phyloP scores from a whole-genome alignment of 208 protist species.

The Naegleria fowleri region DNA sequence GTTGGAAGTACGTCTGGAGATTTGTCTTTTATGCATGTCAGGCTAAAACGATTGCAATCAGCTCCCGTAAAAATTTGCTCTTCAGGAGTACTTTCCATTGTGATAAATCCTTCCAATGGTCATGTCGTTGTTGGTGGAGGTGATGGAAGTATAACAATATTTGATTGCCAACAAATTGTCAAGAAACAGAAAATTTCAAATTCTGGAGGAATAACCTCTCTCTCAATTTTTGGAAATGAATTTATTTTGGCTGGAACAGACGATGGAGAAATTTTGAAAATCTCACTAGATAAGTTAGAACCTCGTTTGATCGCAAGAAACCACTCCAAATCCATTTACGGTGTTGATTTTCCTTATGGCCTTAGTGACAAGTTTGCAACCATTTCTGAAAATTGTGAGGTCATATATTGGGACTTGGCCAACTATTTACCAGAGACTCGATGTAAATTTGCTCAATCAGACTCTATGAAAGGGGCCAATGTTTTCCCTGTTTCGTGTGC shows the following conservation, averaged over 20 bases:
- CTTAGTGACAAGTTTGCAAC: conserved; percentile 44
- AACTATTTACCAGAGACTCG: conserved; percentile 28
- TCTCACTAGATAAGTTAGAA: not conserved
- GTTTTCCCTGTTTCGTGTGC: not conserved
- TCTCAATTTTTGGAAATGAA: not conserved
- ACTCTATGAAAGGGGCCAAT: not conserved
- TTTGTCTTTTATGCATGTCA: conserved; percentile 40
- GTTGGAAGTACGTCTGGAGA: conserved; percentile 45
- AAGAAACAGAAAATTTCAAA: not conserved
- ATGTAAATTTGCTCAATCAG: not conserved
- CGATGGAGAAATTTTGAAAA: conserved; percentile 31
- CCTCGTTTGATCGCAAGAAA: not conserved
- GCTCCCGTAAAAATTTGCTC: conserved; percentile 34
- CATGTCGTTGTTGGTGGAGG: conserved; percentile 34
- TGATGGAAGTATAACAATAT: conserved; percentile 31
- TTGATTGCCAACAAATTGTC: conserved; percentile 22
- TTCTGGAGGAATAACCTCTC: conserved; percentile 14
- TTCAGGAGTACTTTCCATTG: conserved; percentile 35
- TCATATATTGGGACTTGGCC: conserved; percentile 39
- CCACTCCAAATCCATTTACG: conserved; percentile 21
- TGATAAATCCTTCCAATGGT: not conserved
- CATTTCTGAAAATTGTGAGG: conserved; percentile 21
- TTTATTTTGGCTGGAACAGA: conserved; percentile 31
- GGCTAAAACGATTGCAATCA: not conserved
- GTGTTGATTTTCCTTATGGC: conserved; percentile 27